phyloP scores from a whole-genome alignment of 2,329 filamentous ascomycete species.

The Hymenoscyphus infarciens region DNA sequence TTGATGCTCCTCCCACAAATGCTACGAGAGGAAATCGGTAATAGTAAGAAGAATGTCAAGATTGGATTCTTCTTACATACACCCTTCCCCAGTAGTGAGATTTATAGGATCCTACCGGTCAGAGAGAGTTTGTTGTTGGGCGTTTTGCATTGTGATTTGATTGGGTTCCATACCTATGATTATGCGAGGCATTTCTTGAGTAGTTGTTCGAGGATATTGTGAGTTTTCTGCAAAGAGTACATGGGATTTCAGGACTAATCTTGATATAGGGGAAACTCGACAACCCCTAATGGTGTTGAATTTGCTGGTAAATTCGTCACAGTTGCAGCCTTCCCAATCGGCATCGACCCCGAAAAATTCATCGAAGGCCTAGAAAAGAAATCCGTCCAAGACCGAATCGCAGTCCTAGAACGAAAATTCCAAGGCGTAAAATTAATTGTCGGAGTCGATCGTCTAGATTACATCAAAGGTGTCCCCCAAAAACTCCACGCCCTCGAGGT shows the following conservation, averaged over 20 bases:
- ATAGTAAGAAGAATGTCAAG: constrained; percentile 84
- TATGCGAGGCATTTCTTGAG: constrained; percentile 98
- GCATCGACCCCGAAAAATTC: constrained; percentile 97
- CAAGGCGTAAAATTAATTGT: constrained; percentile 95
- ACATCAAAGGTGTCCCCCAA: constrained; percentile 98
- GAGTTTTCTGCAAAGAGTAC: constrained; percentile 35
- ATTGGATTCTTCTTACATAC: constrained; percentile 98
- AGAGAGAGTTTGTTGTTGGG: constrained; percentile 84
- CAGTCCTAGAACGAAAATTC: constrained; percentile 81
- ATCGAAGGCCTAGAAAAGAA: constrained; percentile 81
- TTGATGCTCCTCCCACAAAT: constrained; percentile 95
- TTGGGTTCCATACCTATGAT: constrained; percentile 98
- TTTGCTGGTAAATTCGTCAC: constrained; percentile 85
- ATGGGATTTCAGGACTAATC: constrained; percentile 1
- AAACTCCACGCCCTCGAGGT: constrained; percentile 96
- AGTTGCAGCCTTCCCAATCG: constrained; percentile 94
- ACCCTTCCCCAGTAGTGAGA: constrained; percentile 93
- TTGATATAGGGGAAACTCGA: constrained; percentile 56
- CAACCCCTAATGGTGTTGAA: constrained; percentile 89
- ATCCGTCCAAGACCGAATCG: constrained; percentile 83
- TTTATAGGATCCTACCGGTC: constrained; percentile 92
- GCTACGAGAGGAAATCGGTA: constrained; percentile 84
- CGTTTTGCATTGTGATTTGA: constrained; percentile 87
- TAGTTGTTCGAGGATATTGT: constrained; percentile 91
- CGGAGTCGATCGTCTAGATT: constrained; percentile 92